These are phyloP conservation scores for Eutypella sp. DNA, from an alignment of 2,329 filamentous ascomycete species.

Conservation along the genomic window DNA sequence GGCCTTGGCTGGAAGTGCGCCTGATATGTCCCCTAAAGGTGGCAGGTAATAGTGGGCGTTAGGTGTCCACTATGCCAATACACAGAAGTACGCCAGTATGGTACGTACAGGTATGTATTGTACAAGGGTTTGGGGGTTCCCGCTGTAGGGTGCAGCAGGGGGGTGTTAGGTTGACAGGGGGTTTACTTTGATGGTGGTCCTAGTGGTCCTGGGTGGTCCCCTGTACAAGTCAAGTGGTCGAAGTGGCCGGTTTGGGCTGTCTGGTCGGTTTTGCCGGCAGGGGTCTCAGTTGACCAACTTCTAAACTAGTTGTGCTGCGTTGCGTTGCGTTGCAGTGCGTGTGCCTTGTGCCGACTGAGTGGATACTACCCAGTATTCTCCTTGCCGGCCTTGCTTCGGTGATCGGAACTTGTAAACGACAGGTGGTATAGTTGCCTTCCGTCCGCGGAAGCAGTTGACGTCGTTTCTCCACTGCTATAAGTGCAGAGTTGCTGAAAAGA, in stretches of 20 bases:
- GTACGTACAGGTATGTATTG: too few species aligned
- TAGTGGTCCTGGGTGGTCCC: too few species aligned
- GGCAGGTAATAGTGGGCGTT: slow-evolving; percentile 4
- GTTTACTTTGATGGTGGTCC: not conserved
- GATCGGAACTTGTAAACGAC: not conserved
- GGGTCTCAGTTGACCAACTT: slow-evolving; percentile 8
- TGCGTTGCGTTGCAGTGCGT: not conserved
- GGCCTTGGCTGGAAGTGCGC: slow-evolving; percentile 15
- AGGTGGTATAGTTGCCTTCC: not conserved
- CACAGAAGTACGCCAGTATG: too few species aligned
- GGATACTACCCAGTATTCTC: slow-evolving; percentile 7
- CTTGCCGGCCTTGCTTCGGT: slow-evolving; percentile 1
- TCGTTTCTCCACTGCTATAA: not conserved
- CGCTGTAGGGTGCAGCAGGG: slow-evolving; percentile 2
- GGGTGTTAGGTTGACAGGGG: slow-evolving; percentile 1
- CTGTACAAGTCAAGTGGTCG: slow-evolving; percentile 4
- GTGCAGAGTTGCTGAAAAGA: not conserved
- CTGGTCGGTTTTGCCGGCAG: slow-evolving; percentile 5
- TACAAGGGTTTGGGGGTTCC: slow-evolving; percentile 1
- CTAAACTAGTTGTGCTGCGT: not conserved
- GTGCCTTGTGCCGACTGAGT: slow-evolving; percentile 3
- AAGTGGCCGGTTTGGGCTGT: too few species aligned
- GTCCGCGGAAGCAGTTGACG: not conserved
- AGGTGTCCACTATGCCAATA: too few species aligned
- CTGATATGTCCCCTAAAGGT: not conserved